phyloP scores from a whole-genome alignment of 169 alveolate species.

The Plasmodium billcollinsi region DNA sequence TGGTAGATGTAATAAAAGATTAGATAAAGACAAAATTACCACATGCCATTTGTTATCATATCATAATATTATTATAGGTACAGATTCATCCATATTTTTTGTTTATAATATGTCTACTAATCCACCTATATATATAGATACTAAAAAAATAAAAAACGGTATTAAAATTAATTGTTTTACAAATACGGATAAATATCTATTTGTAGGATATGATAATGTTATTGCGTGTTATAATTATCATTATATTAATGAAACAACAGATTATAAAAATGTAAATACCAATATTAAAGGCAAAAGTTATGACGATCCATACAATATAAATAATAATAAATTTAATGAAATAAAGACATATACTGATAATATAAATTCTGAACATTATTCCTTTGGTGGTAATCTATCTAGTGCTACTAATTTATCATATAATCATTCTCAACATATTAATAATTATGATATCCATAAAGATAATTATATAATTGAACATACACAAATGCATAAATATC shows the following conservation, averaged over 20 bases:
- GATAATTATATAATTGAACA: too few species aligned
- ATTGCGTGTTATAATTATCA: slow-evolving; percentile 74
- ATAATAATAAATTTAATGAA: not conserved
- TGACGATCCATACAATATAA: not conserved
- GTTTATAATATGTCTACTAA: slow-evolving; percentile 52
- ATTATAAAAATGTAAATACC: not conserved
- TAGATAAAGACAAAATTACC: slow-evolving; percentile 83
- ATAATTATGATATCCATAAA: too few species aligned
- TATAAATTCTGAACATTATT: not conserved
- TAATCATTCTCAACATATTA: too few species aligned
- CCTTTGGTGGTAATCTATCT: not conserved
- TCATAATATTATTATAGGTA: slow-evolving; percentile 58
- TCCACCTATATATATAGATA: slow-evolving; percentile 63
- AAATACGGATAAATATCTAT: slow-evolving; percentile 70
- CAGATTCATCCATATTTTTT: slow-evolving; percentile 33
- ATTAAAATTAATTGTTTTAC: slow-evolving; percentile 50
- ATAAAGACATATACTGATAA: not conserved
- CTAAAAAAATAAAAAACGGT: slow-evolving; percentile 53
- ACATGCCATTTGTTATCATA: slow-evolving; percentile 58
- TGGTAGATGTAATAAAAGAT: slow-evolving; percentile 83
- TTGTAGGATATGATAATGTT: slow-evolving; percentile 54
- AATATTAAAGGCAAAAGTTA: not conserved
- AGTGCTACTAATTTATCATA: not conserved
- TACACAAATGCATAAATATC: not conserved
- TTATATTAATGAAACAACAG: slow-evolving; percentile 25